Base-by-base conservation (phyloP, 2,329 filamentous ascomycete species). In the Cercospora canescens region DNA sequence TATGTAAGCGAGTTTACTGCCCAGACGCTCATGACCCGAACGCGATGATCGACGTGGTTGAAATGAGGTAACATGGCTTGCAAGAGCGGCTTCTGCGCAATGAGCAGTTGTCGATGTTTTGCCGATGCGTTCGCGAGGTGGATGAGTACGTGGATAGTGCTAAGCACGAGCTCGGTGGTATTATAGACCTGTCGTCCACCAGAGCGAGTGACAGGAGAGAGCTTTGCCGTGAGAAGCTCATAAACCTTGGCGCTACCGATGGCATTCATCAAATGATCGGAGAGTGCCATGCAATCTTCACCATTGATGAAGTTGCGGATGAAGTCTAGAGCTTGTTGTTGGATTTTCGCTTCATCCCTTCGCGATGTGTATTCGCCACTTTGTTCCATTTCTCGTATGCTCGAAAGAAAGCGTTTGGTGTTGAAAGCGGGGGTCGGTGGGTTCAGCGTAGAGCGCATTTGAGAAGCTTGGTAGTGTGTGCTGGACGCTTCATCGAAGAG, bases 281-380 rank as follows among this genome's bases (percentile, higher is more conserved):
- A 93, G 88, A 97, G 94, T 79, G 81, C 87, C 67, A 77, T 83
- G 71, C 80, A 84, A 71, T 78, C 87, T 71, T 78, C 82, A 67
- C 89, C 87, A 64, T 90, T 91, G 70, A 97, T 91, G 34, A 98
- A 83, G 78, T 99, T 99, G 62, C 94, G 87, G 68, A 99, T 88
- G 72, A 98, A 90, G 72, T 96, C 91, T 18, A 98, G 86, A 0
- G 90, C 92, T 79, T 98, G 94, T 76, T 97, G 93, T 79, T 98
- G 94, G 30, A 97, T 91, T 2, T 89, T 89, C 39, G 94, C 84
- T 70, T 96, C 92, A 70, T 97, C 91, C 70, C 89, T 90, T 87
- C 18, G 89, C 88, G 74, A 89, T 89, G 32, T 88, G 85, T 26
- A 85, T 83, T 24, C 89, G 86, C 67, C 63, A 68, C 91, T 90